Evolutionary conservation across 768 basidiomycete species (phyloP), one percentile per base, ranked within the genome.

Genomic region (Roridomyces roridus): DNA sequence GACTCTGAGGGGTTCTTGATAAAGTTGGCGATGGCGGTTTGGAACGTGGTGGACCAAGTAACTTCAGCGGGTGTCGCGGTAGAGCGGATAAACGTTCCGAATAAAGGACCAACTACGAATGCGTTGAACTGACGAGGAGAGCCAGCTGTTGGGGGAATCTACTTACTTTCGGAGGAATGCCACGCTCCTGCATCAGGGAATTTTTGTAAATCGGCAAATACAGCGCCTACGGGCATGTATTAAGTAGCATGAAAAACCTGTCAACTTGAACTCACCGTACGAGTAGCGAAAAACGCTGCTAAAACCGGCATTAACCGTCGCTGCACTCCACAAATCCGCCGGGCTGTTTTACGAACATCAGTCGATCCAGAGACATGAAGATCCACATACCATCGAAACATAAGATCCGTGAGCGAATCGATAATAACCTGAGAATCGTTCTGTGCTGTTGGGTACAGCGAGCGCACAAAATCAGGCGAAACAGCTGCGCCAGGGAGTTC

Each of bases 111-210:
- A 8, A 47, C 29, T 24, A 65, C 57, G 62, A 43, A 37, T 17
- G 3, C 18, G 31, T 6, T n/a, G 24, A 12, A 46, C 11, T 7
- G 14, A 17, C 3, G n/a, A 2, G 12, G 20, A n/a, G n/a, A 25
- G 35, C 18, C 31, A n/a, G 35, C 6, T n/a, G 18, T 10, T 42
- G 12, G 20, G 5, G 18, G 3, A 26, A 4, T 1, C 12, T 31
- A 55, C 59, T 3, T 11, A 67, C 66, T 28, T 49, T 67, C 66
- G 12, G 66, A 55, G 0, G 64, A 60, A 59, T 67, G 66, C 64
- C 64, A 67, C 7, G 66, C 66, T 17, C 66, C 66, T 9, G 64
- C 64, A 29, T 58, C 58, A 23, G 66, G 66, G 49, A 67, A 67
- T n/a, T 29, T 26, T 36, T 67, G 64, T 3, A 65, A 51, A 43